Evolutionary conservation across 2,329 filamentous ascomycete genomes (phyloP).

Genomic region (Anthostomella pinea): DNA sequence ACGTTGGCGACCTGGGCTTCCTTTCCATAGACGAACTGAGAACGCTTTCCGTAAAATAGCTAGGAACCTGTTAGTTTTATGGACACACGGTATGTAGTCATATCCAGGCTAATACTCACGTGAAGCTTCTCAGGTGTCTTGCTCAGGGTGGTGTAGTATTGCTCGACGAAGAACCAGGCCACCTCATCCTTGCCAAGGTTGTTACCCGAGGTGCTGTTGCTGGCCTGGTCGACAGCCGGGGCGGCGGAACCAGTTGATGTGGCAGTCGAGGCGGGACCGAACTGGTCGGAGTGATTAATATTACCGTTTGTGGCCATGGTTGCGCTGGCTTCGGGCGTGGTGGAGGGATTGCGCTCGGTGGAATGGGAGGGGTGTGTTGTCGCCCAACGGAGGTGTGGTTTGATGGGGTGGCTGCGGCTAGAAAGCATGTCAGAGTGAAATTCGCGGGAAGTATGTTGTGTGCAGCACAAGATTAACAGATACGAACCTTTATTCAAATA

Average conservation of each 20-base stretch:
- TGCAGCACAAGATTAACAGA: not conserved
- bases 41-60: conserved; percentile 95
- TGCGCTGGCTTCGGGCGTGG: conserved; percentile 16
- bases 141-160: conserved; percentile 98
- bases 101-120: no score
- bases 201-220: conserved; percentile 33
- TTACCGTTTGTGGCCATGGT: conserved; percentile 59
- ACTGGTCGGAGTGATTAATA: conserved; percentile 43
- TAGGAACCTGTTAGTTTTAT: conserved; percentile 31
- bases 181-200: conserved; percentile 83
- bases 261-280: conserved; percentile 33
- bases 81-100: conserved; percentile 18
- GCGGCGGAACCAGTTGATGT: conserved; percentile 33
- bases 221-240: conserved; percentile 29
- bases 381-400: conserved; percentile 7
- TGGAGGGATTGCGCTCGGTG: conserved; percentile 12
- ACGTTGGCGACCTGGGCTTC: conserved; percentile 88
- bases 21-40: conserved; percentile 87
- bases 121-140: conserved; percentile 91
- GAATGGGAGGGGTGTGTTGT: conserved; percentile 7
- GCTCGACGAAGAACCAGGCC: conserved; percentile 99
- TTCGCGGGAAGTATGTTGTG: conserved; percentile 2
- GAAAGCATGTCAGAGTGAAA: not conserved
- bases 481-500: conserved; percentile 15
- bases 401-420: not conserved